phyloP scores from a whole-genome alignment of 306 rosid genomes.

The Acacia crassicarpa region DNA sequence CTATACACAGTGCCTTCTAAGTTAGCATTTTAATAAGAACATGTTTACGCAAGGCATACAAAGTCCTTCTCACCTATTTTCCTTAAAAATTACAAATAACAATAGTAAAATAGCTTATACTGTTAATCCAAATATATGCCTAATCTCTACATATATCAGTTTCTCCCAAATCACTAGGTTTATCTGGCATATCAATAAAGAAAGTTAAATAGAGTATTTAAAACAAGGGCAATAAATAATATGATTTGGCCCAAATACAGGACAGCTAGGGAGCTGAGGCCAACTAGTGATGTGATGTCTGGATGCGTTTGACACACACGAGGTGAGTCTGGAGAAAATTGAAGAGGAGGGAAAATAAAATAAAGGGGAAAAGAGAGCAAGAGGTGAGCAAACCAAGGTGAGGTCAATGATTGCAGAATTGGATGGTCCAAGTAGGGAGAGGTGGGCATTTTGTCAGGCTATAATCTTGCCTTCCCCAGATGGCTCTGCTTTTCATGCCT shows the following conservation, averaged over 20 bases:
- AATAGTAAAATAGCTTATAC: no score
- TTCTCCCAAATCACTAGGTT: background rate
- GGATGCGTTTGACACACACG: background rate
- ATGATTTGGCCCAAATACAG: background rate
- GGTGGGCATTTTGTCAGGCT: constrained; percentile 26
- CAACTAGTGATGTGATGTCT: background rate
- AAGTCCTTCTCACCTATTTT: no score
- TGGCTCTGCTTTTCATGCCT: background rate
- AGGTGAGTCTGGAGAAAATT: background rate
- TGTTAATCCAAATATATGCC: rapidly evolving
- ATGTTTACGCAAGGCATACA: no score
- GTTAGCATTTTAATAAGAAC: no score
- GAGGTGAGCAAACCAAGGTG: constrained; percentile 42
- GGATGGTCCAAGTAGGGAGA: constrained; percentile 29
- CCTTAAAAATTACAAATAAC: no score
- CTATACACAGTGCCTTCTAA: no score
- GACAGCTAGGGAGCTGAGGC: background rate
- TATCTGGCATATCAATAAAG: background rate
- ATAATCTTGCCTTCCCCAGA: constrained; percentile 24
- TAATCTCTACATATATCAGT: background rate
- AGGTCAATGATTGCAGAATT: constrained; percentile 54
- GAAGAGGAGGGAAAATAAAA: background rate
- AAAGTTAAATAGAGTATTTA: background rate
- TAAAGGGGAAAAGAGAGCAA: background rate
- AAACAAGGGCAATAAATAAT: background rate